Percentiles rank a stretch among this genome's conserved stretches.
Conservation (phyloP, 768 basidiomycete genomes). For the Piloderma croceum region DNA sequence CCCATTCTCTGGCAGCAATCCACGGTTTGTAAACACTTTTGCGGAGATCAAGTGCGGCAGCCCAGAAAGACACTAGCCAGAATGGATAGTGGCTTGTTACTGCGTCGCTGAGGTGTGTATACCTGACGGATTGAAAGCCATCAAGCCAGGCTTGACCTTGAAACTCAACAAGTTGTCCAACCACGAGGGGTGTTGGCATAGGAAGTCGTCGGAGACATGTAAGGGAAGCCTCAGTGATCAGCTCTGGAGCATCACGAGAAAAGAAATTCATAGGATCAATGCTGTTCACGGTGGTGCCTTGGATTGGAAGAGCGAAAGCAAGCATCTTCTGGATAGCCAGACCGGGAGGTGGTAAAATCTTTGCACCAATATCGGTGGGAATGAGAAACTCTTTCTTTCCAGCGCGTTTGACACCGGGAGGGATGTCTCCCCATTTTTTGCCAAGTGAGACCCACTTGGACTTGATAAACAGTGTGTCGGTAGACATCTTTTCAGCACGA, state of each 20-base stretch:
- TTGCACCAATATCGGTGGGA: background rate
- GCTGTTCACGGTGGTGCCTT: background rate
- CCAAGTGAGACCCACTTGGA: background rate
- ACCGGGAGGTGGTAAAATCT: background rate
- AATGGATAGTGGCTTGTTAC: conserved; percentile 6
- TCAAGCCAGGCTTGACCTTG: conserved; percentile 5
- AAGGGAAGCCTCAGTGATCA: background rate
- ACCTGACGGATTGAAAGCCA: conserved; percentile 2
- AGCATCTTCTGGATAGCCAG: background rate
- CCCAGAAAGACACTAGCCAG: conserved; percentile 7
- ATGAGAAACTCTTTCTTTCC: background rate
- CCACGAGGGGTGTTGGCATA: background rate
- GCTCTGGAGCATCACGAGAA: background rate
- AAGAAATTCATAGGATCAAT: conserved; percentile 6
- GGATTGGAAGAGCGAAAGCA: background rate
- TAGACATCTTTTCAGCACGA: too few species aligned
- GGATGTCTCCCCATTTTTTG: background rate
- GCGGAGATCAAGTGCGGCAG: conserved; percentile 1
- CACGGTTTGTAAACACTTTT: background rate
- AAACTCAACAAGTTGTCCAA: background rate
- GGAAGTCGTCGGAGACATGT: conserved; percentile 1
- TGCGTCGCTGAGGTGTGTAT: conserved; percentile 4
- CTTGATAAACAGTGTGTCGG: background rate
- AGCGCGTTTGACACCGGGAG: background rate
- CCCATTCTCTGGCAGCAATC: background rate